phyloP scores from a whole-genome alignment of 2,329 filamentous ascomycete genomes.

The Trichophyton verrucosum region DNA sequence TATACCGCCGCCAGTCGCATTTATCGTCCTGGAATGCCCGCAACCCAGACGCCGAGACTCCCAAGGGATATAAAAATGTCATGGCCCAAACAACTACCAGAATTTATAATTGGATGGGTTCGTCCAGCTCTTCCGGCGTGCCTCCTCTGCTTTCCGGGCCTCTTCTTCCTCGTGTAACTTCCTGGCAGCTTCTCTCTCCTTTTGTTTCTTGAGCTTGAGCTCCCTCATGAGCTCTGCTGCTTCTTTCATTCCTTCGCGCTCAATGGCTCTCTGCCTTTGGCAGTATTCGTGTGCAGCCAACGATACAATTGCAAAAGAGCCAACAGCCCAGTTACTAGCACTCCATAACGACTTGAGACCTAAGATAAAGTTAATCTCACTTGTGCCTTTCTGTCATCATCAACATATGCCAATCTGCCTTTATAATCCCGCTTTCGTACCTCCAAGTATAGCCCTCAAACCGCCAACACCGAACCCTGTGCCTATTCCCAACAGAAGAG shows the following conservation, averaged over 20 bases:
- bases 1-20: neutral
- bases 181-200: conserved; percentile 32
- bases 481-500: conserved; percentile 70
- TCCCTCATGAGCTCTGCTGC: conserved; percentile 70
- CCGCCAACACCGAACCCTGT: conserved; percentile 65
- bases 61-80: conserved; percentile 1
- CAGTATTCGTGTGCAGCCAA: conserved; percentile 73
- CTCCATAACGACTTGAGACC: conserved; percentile 47
- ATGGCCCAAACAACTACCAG: conserved; percentile 24
- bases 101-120: conserved; percentile 36
- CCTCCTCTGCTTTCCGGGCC: conserved; percentile 27
- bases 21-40: neutral
- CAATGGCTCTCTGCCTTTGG: conserved; percentile 57
- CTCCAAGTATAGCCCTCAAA: conserved; percentile 59
- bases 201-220: conserved; percentile 55
- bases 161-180: conserved; percentile 25
- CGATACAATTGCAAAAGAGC: conserved; percentile 57
- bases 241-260: conserved; percentile 71
- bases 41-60: conserved; percentile 1
- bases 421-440: conserved; percentile 35
- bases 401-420: no score
- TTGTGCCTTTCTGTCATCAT: neutral
- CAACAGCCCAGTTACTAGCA: conserved; percentile 77
- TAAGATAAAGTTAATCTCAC: conserved; percentile 11
- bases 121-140: conserved; percentile 32